phyloP scores from a whole-genome alignment of 2,329 filamentous ascomycete species.

The Penicillium sp. region DNA sequence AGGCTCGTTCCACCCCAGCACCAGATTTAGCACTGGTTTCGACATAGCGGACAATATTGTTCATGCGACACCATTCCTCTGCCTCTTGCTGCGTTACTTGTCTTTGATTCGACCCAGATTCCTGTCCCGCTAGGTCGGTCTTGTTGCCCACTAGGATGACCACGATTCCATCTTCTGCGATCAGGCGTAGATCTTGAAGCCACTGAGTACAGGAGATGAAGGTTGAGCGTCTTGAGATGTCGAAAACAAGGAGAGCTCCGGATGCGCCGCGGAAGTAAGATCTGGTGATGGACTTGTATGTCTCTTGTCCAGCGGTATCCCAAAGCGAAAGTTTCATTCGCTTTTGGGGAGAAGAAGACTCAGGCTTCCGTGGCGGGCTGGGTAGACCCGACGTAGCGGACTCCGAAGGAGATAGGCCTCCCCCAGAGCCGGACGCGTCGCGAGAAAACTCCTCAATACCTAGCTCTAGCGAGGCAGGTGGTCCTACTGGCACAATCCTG shows the following conservation, averaged over 20 bases:
- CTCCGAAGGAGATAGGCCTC: slow-evolving; percentile 16
- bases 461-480: slow-evolving; percentile 66
- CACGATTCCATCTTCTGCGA: slow-evolving; percentile 93
- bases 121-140: slow-evolving; percentile 68
- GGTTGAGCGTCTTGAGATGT: slow-evolving; percentile 81
- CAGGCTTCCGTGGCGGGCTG: slow-evolving; percentile 36
- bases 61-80: slow-evolving; percentile 80
- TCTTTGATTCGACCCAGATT: slow-evolving; percentile 54
- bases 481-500: slow-evolving; percentile 85
- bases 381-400: slow-evolving; percentile 30
- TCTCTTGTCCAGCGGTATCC: slow-evolving; percentile 97
- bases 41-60: slow-evolving; percentile 88
- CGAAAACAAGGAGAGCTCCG: slow-evolving; percentile 84
- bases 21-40: slow-evolving; percentile 96
- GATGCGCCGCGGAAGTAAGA: slow-evolving; percentile 87
- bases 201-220: slow-evolving; percentile 89
- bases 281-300: slow-evolving; percentile 92
- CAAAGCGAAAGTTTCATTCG: slow-evolving; percentile 94
- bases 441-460: slow-evolving; percentile 45
- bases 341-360: slow-evolving; percentile 52
- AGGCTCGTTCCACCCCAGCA: slow-evolving; percentile 89
- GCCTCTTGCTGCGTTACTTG: slow-evolving; percentile 83
- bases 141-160: slow-evolving; percentile 97
- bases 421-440: slow-evolving; percentile 8
- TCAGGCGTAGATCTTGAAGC: slow-evolving; percentile 90